Base-by-base conservation (phyloP, 345 rosid species). In the Populus euphratica region DNA sequence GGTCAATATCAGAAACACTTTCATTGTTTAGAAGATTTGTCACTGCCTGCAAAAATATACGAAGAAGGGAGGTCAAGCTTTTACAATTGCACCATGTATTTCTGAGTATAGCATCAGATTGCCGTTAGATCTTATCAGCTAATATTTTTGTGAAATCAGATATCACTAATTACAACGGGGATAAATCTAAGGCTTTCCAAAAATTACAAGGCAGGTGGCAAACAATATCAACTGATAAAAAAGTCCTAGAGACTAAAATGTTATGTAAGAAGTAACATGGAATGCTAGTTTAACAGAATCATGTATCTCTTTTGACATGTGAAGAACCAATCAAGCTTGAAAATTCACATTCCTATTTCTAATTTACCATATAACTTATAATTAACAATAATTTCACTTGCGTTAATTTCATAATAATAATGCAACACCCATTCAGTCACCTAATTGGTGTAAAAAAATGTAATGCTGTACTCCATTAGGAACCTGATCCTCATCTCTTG, bases 21-120 rank as follows among this genome's bases (percentile, higher is more conserved):
- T 96, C 99, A 83, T 93, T 91, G 79, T 85, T 89, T 74, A 96
- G 81, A 78, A 96, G 94, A 84, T 92, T 90, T 21, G 90, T 90
- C 76, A 96, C 98, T 67, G 98, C 99, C 99, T 93, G 90, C 86
- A 88, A 74, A 67, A 77, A 35, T 23, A 81, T 47, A 76, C 10
- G 6, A 67, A 75, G 27, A 70, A 79, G 77, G 23, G 65, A 83
- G 23, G 77, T 77, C 76, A 84, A 33, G 59, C 17, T 59, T 68
- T 50, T 56, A 29, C 77, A 81, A 47, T 77, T 43, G 68, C 64
- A 69, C 43, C 71, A 54, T 12, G 25, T 44, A 54, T 25, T 36
- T 47, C 25, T 69, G 39, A 70, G 29, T 29, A 52, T 25, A 56
- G 18, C 25, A 23, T 69, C 21, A 25, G 73, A 69, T 43, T 39